Base-by-base conservation (phyloP, 441 rosid genomes). In the Daphne laureola region DNA sequence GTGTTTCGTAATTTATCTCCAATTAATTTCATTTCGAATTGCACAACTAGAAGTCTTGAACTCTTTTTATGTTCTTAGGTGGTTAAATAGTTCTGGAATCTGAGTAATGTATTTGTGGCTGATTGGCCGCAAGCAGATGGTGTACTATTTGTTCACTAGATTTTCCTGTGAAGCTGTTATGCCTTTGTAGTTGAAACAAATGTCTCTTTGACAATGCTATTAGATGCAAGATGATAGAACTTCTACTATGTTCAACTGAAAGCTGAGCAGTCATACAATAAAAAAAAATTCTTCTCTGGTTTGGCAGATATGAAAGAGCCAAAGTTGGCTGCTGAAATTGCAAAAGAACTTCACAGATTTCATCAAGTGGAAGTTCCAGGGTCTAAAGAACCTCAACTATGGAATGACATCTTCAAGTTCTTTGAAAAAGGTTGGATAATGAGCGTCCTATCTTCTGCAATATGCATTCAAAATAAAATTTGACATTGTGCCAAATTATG, bases 351-450 rank as follows among this genome's bases (percentile, higher is more conserved):
- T 61, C 76, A 48, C 27, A 80, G 58, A 69, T 93, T 90, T 75
- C 97, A 93, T 76, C 66, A 72, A 66, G 94, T 85, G 57, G 84
- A 87, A 57, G 77, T 93, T 62, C 94, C 99, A 14, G 94, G 97
- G 31, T 78, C 88, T 62, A 83, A 81, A 68, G 99, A 85, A 67
- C 95, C 99, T 70, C 96, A 90, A 64, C 74, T 90, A 17, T 93
- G 96, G 97, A 68, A 72, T 68, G 99, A 90, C 45, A 67, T 93
- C 54, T 77, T 79, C 67, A 90, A 79, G 81, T 90, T 93, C 67
- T 90, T 69, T 64, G 94, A 79, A 62, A 93, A 76, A 70, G 96
- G 99, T 90, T 48, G 12, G 23, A 48, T 21, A 46, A 31, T 1
- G 45, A 16, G 15, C 12, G 14, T 60, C 46, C 51, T 35, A 40